A percentile compares a stretch with the other conserved stretches of the same genome.
Conservation (phyloP, 768 basidiomycete species). For the Sarcodon aspratus region DNA sequence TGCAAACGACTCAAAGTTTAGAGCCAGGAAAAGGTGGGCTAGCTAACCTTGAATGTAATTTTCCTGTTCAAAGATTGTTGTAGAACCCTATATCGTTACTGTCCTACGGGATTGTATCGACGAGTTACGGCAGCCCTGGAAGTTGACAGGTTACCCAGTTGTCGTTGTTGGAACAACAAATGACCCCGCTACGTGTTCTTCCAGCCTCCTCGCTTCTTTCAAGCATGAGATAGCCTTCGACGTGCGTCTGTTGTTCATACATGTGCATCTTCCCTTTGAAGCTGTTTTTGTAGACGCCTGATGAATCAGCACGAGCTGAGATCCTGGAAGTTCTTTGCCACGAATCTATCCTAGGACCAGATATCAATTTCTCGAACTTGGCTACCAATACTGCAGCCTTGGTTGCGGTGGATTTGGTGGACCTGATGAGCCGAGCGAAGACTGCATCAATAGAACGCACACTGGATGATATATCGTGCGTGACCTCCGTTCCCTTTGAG, state of each 20-base stretch:
- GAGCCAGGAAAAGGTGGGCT: slow-evolving; percentile 54
- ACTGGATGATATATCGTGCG: slow-evolving; percentile 18
- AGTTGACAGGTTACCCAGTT: slow-evolving; percentile 54
- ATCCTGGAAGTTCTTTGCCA: slow-evolving; percentile 41
- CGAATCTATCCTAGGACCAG: slow-evolving; percentile 42
- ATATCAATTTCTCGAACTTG: slow-evolving; percentile 62
- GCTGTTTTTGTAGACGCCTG: slow-evolving; percentile 49
- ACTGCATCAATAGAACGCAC: slow-evolving; percentile 43
- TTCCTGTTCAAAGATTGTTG: neutral
- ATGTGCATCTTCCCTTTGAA: neutral
- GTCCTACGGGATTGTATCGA: slow-evolving; percentile 54
- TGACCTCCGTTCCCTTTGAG: no score
- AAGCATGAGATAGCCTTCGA: slow-evolving; percentile 78
- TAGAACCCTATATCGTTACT: slow-evolving; percentile 50
- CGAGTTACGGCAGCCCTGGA: slow-evolving; percentile 44
- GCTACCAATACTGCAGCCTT: slow-evolving; percentile 89
- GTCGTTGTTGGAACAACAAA: slow-evolving; percentile 66
- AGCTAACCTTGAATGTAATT: neutral
- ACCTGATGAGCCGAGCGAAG: slow-evolving; percentile 52
- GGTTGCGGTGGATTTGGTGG: slow-evolving; percentile 67
- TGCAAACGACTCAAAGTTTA: slow-evolving; percentile 49
- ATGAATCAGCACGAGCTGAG: slow-evolving; percentile 58
- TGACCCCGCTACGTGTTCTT: slow-evolving; percentile 53
- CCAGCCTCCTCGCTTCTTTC: slow-evolving; percentile 56
- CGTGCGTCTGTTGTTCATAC: slow-evolving; percentile 26